Conservation (phyloP, 192 early-diverging fungal species). For the Powellomyces hirtus region DNA sequence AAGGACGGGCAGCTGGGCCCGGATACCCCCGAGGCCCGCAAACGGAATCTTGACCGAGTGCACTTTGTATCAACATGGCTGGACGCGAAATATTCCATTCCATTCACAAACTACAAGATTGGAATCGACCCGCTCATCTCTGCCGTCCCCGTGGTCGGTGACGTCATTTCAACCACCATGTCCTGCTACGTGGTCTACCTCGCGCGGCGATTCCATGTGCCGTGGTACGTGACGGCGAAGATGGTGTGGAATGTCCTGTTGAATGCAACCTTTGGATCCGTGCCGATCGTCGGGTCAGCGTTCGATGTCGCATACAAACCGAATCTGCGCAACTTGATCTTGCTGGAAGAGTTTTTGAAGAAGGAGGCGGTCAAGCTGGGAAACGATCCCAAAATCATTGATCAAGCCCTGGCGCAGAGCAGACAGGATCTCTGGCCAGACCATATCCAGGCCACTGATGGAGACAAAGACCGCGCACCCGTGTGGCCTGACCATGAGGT, state of each 20-base stretch:
- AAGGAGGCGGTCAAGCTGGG: conserved; percentile 10
- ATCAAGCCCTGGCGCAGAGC: not conserved
- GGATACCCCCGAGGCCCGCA: conserved; percentile 15
- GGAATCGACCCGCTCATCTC: conserved; percentile 20
- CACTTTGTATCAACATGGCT: conserved; percentile 10
- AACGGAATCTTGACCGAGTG: not conserved
- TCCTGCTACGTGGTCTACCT: conserved; percentile 19
- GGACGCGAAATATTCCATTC: conserved; percentile 21
- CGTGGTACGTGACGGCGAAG: conserved; percentile 16
- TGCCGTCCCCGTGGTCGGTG: conserved; percentile 19
- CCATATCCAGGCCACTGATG: not conserved
- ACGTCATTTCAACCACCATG: conserved; percentile 19
- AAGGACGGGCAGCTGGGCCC: conserved; percentile 2
- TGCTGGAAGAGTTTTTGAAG: conserved; percentile 12
- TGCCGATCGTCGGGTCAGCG: conserved; percentile 13
- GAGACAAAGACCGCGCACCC: not conserved
- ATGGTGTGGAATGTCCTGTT: conserved; percentile 24
- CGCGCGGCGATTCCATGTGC: conserved; percentile 22
- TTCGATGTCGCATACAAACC: conserved; percentile 28
- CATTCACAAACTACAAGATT: conserved; percentile 19
- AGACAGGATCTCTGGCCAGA: not conserved
- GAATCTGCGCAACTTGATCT: conserved; percentile 29
- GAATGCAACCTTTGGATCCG: conserved; percentile 13
- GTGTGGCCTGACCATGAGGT: not conserved
- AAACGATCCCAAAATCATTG: conserved; percentile 3